These are phyloP conservation scores for Monsonia emarginata DNA, from an alignment of 441 rosid species.

Conservation along the genomic window DNA sequence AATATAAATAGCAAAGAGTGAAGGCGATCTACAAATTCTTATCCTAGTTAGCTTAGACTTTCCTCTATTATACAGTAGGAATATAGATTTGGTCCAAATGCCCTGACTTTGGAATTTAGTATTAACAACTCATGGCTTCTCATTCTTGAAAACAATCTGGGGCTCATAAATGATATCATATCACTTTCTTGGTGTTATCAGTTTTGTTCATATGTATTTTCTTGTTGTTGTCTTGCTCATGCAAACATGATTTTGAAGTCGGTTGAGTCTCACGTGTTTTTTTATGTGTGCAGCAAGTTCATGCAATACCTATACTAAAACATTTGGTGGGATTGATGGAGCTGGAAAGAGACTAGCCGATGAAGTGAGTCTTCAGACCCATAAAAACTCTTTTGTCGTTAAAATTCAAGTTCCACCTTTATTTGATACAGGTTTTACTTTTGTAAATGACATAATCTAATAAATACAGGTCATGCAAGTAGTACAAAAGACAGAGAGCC, in stretches of 20 bases:
- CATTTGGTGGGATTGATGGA: constrained; percentile 75
- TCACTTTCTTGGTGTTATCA: too few relatives aligned
- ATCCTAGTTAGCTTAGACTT: too few relatives aligned
- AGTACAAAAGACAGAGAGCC: constrained; percentile 47
- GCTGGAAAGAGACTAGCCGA: constrained; percentile 84
- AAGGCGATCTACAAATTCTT: too few relatives aligned
- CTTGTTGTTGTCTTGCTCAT: background rate
- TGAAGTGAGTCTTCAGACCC: constrained; percentile 48
- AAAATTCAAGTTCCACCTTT: background rate
- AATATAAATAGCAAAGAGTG: too few relatives aligned
- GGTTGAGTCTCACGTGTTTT: background rate
- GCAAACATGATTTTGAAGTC: too few relatives aligned
- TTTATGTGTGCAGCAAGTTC: constrained; percentile 60
- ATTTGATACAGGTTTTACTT: background rate
- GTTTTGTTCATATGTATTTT: background rate
- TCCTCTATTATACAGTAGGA: too few relatives aligned
- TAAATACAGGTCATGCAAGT: constrained; percentile 51
- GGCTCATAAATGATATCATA: background rate
- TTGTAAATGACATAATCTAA: constrained; percentile 8
- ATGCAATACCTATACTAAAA: constrained; percentile 55
- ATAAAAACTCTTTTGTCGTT: constrained; percentile 8
- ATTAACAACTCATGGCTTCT: too few relatives aligned
- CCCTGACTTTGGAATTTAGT: too few relatives aligned
- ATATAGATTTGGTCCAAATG: too few relatives aligned
- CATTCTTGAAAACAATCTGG: too few relatives aligned